These are phyloP conservation scores for Platanthera zijinensis DNA, from an alignment of 106 monocot species.

Conservation along the genomic window DNA sequence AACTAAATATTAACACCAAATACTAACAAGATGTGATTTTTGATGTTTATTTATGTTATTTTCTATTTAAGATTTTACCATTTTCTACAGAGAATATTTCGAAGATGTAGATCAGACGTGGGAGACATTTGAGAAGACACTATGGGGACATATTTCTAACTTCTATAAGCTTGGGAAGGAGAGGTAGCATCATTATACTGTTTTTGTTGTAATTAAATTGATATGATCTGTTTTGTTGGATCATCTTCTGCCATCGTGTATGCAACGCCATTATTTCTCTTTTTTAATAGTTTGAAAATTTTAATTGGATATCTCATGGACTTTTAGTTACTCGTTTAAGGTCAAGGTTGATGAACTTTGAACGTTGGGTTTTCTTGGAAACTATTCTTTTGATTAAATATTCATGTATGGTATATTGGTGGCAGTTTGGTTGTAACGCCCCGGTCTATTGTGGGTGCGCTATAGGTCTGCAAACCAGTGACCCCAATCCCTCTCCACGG, in stretches of 20 bases:
- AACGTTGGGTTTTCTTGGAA: not conserved
- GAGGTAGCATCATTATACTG: conserved; percentile 34
- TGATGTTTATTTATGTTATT: not conserved
- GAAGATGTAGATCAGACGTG: conserved; percentile 96
- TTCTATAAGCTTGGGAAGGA: conserved; percentile 88
- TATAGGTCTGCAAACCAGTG: no score
- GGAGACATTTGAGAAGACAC: conserved; percentile 94
- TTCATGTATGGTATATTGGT: not conserved
- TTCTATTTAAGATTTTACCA: not conserved
- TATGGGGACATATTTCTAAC: conserved; percentile 80
- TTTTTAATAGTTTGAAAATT: not conserved
- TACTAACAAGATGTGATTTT: not conserved
- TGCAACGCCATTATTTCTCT: not conserved
- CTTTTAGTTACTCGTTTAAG: not conserved
- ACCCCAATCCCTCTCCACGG: no score
- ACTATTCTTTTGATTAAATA: not conserved
- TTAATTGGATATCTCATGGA: not conserved
- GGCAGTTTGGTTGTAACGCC: no score
- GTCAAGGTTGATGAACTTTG: not conserved
- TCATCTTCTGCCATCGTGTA: not conserved
- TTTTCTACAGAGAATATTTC: conserved; percentile 79
- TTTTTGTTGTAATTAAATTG: not conserved
- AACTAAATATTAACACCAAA: no score
- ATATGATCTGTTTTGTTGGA: not conserved
- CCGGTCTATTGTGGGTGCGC: no score